Conservation (phyloP, 805 yeast species). For the Lachancea sp. region DNA sequence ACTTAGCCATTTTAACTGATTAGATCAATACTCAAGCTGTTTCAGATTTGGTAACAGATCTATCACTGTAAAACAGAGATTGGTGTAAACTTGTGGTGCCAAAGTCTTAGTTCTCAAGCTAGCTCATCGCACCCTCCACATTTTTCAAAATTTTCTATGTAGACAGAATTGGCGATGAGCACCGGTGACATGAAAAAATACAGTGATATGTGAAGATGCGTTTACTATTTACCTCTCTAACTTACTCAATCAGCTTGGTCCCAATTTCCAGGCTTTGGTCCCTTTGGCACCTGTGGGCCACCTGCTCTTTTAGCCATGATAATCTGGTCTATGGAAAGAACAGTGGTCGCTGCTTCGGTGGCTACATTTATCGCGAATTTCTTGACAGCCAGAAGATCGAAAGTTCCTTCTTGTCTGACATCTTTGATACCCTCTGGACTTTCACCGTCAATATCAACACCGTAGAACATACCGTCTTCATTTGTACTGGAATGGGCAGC, state of each 20-base stretch:
- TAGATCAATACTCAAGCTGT: neutral
- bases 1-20: constrained; percentile 20
- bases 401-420: constrained; percentile 61
- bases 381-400: constrained; percentile 75
- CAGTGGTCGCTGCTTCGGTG: constrained; percentile 89
- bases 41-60: no score
- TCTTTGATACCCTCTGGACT: constrained; percentile 63
- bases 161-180: neutral
- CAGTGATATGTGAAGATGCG: constrained; percentile 1
- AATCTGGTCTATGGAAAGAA: constrained; percentile 89
- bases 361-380: constrained; percentile 86
- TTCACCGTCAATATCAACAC: constrained; percentile 78
- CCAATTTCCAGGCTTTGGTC: constrained; percentile 90
- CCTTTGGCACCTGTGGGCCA: constrained; percentile 87
- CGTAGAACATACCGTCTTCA: constrained; percentile 35
- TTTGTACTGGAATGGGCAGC: constrained; percentile 61
- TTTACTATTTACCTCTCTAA: constrained; percentile 1
- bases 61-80: no score
- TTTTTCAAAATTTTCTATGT: constrained; percentile 1
- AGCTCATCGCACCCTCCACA: constrained; percentile 17
- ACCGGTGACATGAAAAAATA: neutral
- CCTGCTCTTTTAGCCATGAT: constrained; percentile 99
- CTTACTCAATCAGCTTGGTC: constrained; percentile 71
- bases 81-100: no score
- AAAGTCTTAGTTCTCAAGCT: neutral